Percentiles rank a stretch among this genome's conserved stretches.
Conservation (phyloP, 106 monocot genomes). For the Chionographis japonica region DNA sequence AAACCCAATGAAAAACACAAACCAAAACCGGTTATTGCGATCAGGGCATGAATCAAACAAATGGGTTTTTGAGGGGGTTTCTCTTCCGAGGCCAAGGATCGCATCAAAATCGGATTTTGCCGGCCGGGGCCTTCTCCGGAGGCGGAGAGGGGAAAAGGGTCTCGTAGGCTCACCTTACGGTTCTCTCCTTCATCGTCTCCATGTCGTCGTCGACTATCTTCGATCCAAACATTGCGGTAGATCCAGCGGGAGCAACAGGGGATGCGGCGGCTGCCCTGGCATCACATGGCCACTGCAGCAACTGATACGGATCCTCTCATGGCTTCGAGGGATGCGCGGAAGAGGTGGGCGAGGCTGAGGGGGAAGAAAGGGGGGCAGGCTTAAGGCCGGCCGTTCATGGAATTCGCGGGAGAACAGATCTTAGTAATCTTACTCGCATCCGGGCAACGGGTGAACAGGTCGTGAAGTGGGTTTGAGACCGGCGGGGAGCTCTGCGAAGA, state of each 20-base stretch:
- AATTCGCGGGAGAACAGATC: too few species aligned
- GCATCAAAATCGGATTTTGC: not conserved
- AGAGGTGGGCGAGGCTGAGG: not conserved
- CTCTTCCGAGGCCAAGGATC: not conserved
- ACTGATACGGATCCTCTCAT: not conserved
- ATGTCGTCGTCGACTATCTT: slow-evolving; percentile 6
- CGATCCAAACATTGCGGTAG: slow-evolving; percentile 1
- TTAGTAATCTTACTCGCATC: too few species aligned
- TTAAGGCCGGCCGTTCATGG: too few species aligned
- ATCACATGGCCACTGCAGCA: too few species aligned
- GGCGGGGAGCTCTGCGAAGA: too few species aligned
- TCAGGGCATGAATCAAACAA: not conserved
- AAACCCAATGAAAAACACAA: not conserved
- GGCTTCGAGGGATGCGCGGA: not conserved
- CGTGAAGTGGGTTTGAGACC: too few species aligned
- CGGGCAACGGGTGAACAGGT: too few species aligned
- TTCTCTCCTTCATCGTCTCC: slow-evolving; percentile 5
- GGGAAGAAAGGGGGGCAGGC: too few species aligned
- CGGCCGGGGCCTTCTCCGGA: not conserved
- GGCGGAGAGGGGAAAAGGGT: not conserved
- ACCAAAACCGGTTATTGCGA: not conserved
- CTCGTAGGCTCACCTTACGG: slow-evolving; percentile 33
- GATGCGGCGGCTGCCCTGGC: not conserved
- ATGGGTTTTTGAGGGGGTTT: not conserved
- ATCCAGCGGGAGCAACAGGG: not conserved